These are phyloP conservation scores for Malassezia dermatis DNA, from an alignment of 1,284 basidiomycete species.

Conservation along the genomic window DNA sequence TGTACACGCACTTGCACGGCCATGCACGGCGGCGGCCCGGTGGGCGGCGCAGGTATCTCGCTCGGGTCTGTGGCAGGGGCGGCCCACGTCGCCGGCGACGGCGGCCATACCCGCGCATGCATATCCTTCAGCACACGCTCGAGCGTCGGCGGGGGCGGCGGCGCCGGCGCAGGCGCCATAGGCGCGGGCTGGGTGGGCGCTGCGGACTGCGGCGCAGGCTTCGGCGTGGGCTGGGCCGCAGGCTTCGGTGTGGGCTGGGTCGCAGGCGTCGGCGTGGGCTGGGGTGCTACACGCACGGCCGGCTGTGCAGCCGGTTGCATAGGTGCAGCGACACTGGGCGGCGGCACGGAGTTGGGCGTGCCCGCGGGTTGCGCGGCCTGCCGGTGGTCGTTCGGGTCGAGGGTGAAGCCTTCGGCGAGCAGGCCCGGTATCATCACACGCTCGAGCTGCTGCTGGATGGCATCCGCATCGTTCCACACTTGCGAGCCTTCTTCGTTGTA, in stretches of 20 bases:
- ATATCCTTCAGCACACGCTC: conserved; percentile 7
- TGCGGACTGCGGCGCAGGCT: neutral
- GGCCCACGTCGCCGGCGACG: conserved; percentile 2
- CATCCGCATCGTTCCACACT: conserved; percentile 38
- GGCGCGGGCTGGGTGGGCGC: neutral
- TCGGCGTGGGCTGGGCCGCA: neutral
- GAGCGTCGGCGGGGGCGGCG: neutral
- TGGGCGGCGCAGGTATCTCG: neutral
- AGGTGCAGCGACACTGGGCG: neutral
- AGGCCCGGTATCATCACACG: conserved; percentile 32
- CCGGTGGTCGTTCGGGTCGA: conserved; percentile 41
- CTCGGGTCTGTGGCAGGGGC: neutral
- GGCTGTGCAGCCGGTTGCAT: neutral
- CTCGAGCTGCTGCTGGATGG: conserved; percentile 27
- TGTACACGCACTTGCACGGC: conserved; percentile 1
- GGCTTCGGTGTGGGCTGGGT: no score
- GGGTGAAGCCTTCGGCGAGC: conserved; percentile 40
- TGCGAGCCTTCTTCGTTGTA: conserved; percentile 33
- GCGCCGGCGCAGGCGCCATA: neutral
- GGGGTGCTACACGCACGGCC: no score
- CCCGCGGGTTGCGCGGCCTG: conserved; percentile 33
- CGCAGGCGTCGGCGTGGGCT: no score
- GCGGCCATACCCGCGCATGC: conserved; percentile 1
- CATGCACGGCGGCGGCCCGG: neutral
- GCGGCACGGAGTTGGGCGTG: conserved; percentile 9